phyloP scores from a whole-genome alignment of 2,329 filamentous ascomycete genomes.

The Cyphellophora attinorum region DNA sequence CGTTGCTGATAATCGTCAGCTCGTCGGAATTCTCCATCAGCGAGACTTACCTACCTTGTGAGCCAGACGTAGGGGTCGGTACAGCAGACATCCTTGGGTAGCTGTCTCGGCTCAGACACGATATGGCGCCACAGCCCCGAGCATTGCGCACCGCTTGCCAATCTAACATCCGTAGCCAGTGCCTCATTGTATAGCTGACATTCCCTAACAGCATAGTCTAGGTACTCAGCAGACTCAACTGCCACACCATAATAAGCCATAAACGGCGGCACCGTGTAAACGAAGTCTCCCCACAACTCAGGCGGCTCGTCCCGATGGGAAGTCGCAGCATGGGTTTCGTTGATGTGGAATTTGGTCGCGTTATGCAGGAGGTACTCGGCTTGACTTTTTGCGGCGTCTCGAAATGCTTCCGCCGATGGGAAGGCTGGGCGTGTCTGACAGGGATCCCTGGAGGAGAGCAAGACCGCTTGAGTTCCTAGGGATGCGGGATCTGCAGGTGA shows the following conservation, averaged over 20 bases:
- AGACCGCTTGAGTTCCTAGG: conserved; percentile 34
- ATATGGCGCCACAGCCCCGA: conserved; percentile 39
- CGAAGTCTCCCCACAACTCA: conserved; percentile 41
- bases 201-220: conserved; percentile 30
- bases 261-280: conserved; percentile 43
- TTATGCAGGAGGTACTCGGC: conserved; percentile 28
- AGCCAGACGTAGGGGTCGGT: conserved; percentile 11
- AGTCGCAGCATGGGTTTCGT: conserved; percentile 26
- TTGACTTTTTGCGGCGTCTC: conserved; percentile 31
- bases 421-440: neutral
- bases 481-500: conserved; percentile 30
- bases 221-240: conserved; percentile 23
- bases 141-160: conserved; percentile 5
- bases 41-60: conserved; percentile 2
- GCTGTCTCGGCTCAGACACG: conserved; percentile 23
- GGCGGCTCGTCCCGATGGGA: conserved; percentile 34
- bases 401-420: conserved; percentile 18
- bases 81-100: conserved; percentile 37
- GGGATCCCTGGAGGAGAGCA: conserved; percentile 28
- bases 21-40: neutral
- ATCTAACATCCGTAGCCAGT: conserved; percentile 21
- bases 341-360: conserved; percentile 34
- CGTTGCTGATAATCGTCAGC: conserved; percentile 33
- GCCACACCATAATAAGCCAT: conserved; percentile 38
- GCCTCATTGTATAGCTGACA: conserved; percentile 33